Base-by-base conservation (phyloP, 139 green algal species). In the Pleodorina starrii region DNA sequence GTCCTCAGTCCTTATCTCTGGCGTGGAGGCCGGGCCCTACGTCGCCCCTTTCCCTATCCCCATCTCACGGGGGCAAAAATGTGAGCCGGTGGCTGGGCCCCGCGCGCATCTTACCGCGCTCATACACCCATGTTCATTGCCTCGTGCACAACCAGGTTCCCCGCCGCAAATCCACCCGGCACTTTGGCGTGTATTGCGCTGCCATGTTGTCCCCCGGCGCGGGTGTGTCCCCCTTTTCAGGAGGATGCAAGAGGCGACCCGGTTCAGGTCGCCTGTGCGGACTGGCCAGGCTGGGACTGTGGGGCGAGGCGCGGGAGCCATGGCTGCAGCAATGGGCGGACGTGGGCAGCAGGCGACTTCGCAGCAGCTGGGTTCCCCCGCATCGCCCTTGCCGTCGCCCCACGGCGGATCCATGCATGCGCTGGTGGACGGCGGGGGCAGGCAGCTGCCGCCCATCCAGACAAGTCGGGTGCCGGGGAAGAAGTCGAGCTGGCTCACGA, bases 381-480 rank as follows among this genome's bases (percentile, higher is more conserved):
- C 68, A 5, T 76, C 68, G 6, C 68, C 68, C 44, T 2, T 32
- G 17, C 54, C 21, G 54, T 63, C 54, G 27, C 78, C 54, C 12
- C 38, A 54, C 25, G 57, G 44, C 7, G 38, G 42, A 3, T 19
- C 42, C 23, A 5, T 25, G n/a, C 12, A 77, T 29, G 9, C n/a
- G 14, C 29, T 11, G 38, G 46, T 54, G 11, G 78, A 85, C 23
- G 54, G 54, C 54, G 29, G 16, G 36, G 54, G 54, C 35, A 38
- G 78, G 54, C 78, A 85, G 54, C 54, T 85, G 51, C 78, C 78
- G 36, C 78, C 78, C 38, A 85, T 85, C 36, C 36, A 85, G 36
- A 38, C 35, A 7, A 63, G 44, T 43, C 74, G 74, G 11, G 5
- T 17, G 17, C 43, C 44, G 5, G 74, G 74, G 21, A 82, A 82